Evolutionary conservation across 2,329 filamentous ascomycete species (phyloP), one percentile per base, ranked within the genome.

Genomic region (Hypoxylon sp.): DNA sequence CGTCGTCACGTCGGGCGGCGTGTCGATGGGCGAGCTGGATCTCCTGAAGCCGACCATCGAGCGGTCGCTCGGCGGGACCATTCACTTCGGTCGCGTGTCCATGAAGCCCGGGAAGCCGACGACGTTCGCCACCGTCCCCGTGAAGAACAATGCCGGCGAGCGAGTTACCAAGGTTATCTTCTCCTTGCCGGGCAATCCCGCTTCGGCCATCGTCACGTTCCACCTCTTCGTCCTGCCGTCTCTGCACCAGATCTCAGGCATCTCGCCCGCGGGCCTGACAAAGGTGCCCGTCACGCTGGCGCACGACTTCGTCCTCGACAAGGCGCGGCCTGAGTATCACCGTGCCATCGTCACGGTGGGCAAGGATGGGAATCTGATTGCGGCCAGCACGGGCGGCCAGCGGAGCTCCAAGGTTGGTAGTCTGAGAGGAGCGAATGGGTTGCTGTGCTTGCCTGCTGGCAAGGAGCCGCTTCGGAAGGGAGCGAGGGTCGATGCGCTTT

Each of bases 41-140:
- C 86, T 99, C 5, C 83, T 99, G 13, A 99, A 99, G 70, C 93
- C 94, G 0, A 97, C 93, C 0, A 90, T 99, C 63, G 94, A 97
- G 75, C 87, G 93, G 30, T 80, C 86, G 1, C 82, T 99, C 1
- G 91, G 91, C 48, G 94, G 94, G 5, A 94, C 87, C 0, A 96
- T 99, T 60, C 94, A 97, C 71, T 99, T 99, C 63, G 94, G 94
- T 16, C 88, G 94, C 2, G 94, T 99, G 2, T 83, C 88, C 45
- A 97, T 99, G 94, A 99, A 99, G 75, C 94, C 94, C 0, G 94
- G 94, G 3, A 99, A 97, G 72, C 94, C 94, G 2, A 97, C 92
- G 0, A 99, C 94, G 0, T 99, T 99, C 70, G 94, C 94, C 2
- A 97, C 91, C 0, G 81, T 97, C 0, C 86, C 90, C 1, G 76